Base-by-base conservation (phyloP, 2,329 filamentous ascomycete species). In the Neonectria punicea region DNA sequence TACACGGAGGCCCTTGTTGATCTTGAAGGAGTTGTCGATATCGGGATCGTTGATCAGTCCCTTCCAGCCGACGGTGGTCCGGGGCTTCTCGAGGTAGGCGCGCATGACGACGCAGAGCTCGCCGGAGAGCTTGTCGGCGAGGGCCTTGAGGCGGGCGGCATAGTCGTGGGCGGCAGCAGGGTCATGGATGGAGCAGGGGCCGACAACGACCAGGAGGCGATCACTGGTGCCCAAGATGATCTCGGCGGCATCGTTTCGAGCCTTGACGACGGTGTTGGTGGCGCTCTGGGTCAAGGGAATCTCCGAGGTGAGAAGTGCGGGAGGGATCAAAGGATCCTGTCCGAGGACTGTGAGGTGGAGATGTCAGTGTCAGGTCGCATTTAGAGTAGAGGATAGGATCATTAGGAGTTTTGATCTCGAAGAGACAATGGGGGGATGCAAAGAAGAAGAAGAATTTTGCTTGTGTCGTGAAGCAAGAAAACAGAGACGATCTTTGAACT, bases 21-120 rank as follows among this genome's bases (percentile, higher is more conserved):
- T 99, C 84, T 97, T 89, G 91, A 92, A 99, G 77, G 92, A 96
- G 80, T 96, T 91, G 81, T 99, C 93, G 79, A 99, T 97, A 76
- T 98, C 94, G 2, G 96, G 96, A 80, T 99, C 96, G 82, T 99
- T 99, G 87, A 99, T 98, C 80, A 99, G 86, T 57, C 96, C 96
- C 84, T 99, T 99, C 96, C 96, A 99, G 78, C 96, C 96, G 54
- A 99, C 94, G 0, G 96, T 99, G 54, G 96, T 99, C 67, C 96
- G 91, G 46, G 96, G 96, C 87, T 99, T 99, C 86, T 99, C 96
- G 56, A 99, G 91, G 87, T 99, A 99, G 77, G 94, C 94, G 74
- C 96, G 93, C 96, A 99, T 99, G 76, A 99, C 90, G 79, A 99
- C 92, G 80, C 90, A 90, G 51, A 99, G 87, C 78, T 98, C 94